phyloP scores from a whole-genome alignment of 495 filamentous ascomycete genomes.

The Copromyces sp. region DNA sequence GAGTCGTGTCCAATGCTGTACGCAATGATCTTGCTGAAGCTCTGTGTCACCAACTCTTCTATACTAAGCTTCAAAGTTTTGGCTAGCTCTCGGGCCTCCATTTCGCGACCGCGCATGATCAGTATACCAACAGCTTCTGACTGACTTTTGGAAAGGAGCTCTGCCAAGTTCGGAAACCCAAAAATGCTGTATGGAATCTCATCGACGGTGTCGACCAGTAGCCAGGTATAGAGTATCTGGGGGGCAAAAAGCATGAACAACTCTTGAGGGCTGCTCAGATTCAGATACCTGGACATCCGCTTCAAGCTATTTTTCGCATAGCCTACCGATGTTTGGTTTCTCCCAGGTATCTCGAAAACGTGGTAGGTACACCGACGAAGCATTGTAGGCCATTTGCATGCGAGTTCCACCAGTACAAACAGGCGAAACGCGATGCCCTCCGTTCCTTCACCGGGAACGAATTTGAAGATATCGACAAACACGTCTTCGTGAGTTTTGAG shows the following conservation, averaged over 20 bases:
- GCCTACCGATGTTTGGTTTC: conserved; percentile 46
- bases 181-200: conserved; percentile 76
- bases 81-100: conserved; percentile 49
- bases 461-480: conserved; percentile 64
- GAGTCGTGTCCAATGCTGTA: conserved; percentile 79
- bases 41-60: conserved; percentile 48
- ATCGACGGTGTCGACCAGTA: conserved; percentile 49
- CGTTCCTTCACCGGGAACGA: conserved; percentile 56
- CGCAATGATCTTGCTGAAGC: conserved; percentile 71
- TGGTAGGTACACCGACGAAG: conserved; percentile 78
- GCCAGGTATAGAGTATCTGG: conserved; percentile 92
- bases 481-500: conserved; percentile 73
- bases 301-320: conserved; percentile 63
- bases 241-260: conserved; percentile 83
- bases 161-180: conserved; percentile 57
- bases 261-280: conserved; percentile 50
- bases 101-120: conserved; percentile 67
- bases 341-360: conserved; percentile 79
- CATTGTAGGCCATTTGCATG: conserved; percentile 69
- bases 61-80: conserved; percentile 42
- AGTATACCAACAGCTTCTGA: conserved; percentile 76
- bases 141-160: conserved; percentile 62
- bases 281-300: conserved; percentile 53
- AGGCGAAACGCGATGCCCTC: conserved; percentile 85
- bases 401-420: conserved; percentile 62